Base-by-base conservation (phyloP, 2,329 filamentous ascomycete genomes). In the Pseudocercospora cruenta region DNA sequence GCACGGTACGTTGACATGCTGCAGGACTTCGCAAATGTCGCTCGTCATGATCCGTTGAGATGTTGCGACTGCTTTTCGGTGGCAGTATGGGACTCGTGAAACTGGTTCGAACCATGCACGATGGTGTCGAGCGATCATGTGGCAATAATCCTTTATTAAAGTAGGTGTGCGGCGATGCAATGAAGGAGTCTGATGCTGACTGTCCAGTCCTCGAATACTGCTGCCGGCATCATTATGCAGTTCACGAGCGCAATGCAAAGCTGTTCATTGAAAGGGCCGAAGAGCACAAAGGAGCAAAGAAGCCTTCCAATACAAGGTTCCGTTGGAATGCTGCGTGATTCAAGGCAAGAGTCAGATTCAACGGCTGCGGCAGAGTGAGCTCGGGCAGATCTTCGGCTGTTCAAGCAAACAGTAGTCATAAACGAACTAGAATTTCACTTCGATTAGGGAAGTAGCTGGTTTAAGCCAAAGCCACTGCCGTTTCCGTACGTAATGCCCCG, bases 401-500 rank as follows among this genome's bases (percentile, higher is more conserved):
- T 31, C 1, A 28, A 19, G 19, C 10, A 49, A 10, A 26, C 12
- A 54, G 51, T 14, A 26, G 22, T 28, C 12, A 26, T 26, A 28
- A 28, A 28, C 24, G 36, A 24, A 54, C 9, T n/a, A 3, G 16
- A 26, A 26, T 54, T 24, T 3, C 5, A 2, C 21, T n/a, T 9
- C 9, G 14, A 24, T 54, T n/a, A 54, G 51, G 24, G 51, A 54
- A 54, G 51, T 54, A 54, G 51, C 51, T 54, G n/a, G n/a, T n/a
- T n/a, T n/a, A n/a, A n/a, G n/a, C n/a, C 12, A 54, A 28, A n/a
- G 24, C 51, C 51, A 7, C 8, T 3, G 10, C 21, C 9, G 6
- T 22, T 9, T 16, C 47, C 36, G 36, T 39, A 39, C 36, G 36
- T 5, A 39, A 39, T 39, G 36, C 14, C 36, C 36, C 36, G 36